Percentiles rank a stretch among this genome's conserved stretches.
These are phyloP conservation scores for Boeremia exigua DNA, from an alignment of 2,329 filamentous ascomycete species.

Conservation along the genomic window DNA sequence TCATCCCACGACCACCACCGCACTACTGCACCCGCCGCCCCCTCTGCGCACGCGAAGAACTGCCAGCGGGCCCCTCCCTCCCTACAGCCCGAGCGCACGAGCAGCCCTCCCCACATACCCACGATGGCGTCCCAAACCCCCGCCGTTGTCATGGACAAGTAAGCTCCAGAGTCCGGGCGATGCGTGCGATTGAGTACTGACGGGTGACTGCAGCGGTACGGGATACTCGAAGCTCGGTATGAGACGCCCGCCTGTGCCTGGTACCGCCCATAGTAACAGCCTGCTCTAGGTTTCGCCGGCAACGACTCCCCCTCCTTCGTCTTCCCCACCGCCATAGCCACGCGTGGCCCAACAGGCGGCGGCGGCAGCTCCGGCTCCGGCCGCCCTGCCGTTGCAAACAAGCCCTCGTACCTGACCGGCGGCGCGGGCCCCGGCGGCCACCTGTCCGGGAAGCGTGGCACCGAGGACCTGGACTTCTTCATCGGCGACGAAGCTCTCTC, in stretches of 20 bases:
- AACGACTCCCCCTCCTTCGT: constrained; percentile 99
- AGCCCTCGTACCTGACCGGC: constrained; percentile 92
- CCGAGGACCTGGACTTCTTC: constrained; percentile 97
- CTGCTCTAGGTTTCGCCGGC: constrained; percentile 82
- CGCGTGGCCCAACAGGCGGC: constrained; percentile 77
- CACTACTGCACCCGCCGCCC: constrained; percentile 30
- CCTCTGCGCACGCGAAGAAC: constrained; percentile 28
- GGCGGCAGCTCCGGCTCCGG: constrained; percentile 81
- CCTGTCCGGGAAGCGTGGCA: constrained; percentile 89
- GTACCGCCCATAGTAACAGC: constrained; percentile 44
- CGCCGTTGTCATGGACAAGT: constrained; percentile 99
- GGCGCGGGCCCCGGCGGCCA: constrained; percentile 84
- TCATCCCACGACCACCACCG: constrained; percentile 38
- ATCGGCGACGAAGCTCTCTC: constrained; percentile 95
- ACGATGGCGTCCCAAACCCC: constrained; percentile 97
- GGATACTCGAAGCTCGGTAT: constrained; percentile 98
- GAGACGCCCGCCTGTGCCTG: constrained; percentile 36
- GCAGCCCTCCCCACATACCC: constrained; percentile 32
- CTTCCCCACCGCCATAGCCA: constrained; percentile 98
- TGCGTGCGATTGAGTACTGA: constrained; percentile 45
- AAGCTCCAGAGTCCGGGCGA: constrained; percentile 57
- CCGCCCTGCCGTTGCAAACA: constrained; percentile 88
- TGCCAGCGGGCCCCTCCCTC: constrained; percentile 23
- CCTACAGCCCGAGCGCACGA: constrained; percentile 36
- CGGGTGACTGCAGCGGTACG: constrained; percentile 77